Percentiles rank a stretch among this genome's conserved stretches.
These are phyloP conservation scores for Tulasnella sp. DNA, from an alignment of 768 basidiomycete genomes.

Conservation along the genomic window DNA sequence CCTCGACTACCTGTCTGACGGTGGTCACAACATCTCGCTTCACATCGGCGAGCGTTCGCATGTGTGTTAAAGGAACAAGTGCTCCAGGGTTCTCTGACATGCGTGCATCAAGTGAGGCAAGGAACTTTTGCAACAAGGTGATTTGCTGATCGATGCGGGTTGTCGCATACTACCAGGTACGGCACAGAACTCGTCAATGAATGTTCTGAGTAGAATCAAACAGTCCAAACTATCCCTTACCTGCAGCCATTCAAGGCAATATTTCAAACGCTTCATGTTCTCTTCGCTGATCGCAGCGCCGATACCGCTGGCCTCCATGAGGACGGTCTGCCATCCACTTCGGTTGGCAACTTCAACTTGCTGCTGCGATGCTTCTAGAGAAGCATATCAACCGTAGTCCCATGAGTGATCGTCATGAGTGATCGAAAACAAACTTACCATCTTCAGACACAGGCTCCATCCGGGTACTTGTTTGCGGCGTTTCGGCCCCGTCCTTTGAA, in stretches of 20 bases:
- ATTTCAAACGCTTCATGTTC: slow-evolving; percentile 79
- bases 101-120: slow-evolving; percentile 34
- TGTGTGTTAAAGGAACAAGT: slow-evolving; percentile 49
- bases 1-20: slow-evolving; percentile 82
- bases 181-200: neutral
- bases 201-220: slow-evolving; percentile 1
- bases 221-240: slow-evolving; percentile 43
- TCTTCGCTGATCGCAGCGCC: slow-evolving; percentile 88
- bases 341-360: slow-evolving; percentile 55
- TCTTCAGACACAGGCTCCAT: neutral
- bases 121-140: slow-evolving; percentile 72
- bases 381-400: neutral
- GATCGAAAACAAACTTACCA: neutral
- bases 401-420: neutral
- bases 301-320: slow-evolving; percentile 82
- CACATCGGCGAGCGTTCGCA: slow-evolving; percentile 60
- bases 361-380: slow-evolving; percentile 22
- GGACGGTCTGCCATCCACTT: slow-evolving; percentile 80
- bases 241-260: slow-evolving; percentile 85
- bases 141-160: slow-evolving; percentile 85
- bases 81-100: slow-evolving; percentile 34
- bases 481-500: slow-evolving; percentile 3
- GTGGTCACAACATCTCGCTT: slow-evolving; percentile 84
- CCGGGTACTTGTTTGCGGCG: neutral
- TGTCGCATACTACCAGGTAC: slow-evolving; percentile 66